A percentile compares a stretch with the other conserved stretches of the same genome.
These are phyloP conservation scores for Wickerhamomyces sp. DNA, from an alignment of 1,139 yeast species.

Conservation along the genomic window DNA sequence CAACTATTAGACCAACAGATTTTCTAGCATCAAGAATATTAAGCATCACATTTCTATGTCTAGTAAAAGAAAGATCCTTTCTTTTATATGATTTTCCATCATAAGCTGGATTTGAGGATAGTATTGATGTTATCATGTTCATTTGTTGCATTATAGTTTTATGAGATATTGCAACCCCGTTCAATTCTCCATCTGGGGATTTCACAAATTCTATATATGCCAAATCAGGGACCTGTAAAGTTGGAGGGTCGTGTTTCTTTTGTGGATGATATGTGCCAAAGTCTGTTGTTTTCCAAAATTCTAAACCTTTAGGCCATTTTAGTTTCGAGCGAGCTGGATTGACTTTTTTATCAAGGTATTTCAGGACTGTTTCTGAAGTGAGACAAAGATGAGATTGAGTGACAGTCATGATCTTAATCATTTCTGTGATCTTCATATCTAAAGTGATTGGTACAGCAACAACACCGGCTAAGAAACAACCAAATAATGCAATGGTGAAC, in stretches of 20 bases:
- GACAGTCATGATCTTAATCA: constrained; percentile 62
- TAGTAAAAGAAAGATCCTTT: constrained; percentile 31
- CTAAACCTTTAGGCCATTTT: constrained; percentile 56
- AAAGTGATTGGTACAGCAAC: constrained; percentile 92
- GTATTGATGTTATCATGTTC: constrained; percentile 65
- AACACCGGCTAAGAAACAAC: constrained; percentile 90
- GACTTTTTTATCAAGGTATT: constrained; percentile 22
- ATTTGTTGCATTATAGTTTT: constrained; percentile 85
- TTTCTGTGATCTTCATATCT: constrained; percentile 59
- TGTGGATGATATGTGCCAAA: constrained; percentile 67
- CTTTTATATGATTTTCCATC: constrained; percentile 31
- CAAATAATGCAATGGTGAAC: constrained; percentile 79
- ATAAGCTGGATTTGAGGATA: constrained; percentile 55
- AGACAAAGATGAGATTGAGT: constrained; percentile 78
- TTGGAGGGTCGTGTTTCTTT: constrained; percentile 60
- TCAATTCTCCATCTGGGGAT: constrained; percentile 84
- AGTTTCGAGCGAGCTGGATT: constrained; percentile 31
- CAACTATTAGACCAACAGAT: constrained; percentile 82
- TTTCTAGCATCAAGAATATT: constrained; percentile 84
- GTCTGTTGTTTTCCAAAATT: constrained; percentile 85
- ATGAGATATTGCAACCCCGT: constrained; percentile 93
- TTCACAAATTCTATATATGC: constrained; percentile 93
- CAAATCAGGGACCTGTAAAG: constrained; percentile 66
- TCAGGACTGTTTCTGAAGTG: constrained; percentile 69
- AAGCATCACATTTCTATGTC: constrained; percentile 40